Percentiles rank a stretch among this genome's conserved stretches.
phyloP scores from a whole-genome alignment of 2,329 filamentous ascomycete species.

The Fusarium stilboides region DNA sequence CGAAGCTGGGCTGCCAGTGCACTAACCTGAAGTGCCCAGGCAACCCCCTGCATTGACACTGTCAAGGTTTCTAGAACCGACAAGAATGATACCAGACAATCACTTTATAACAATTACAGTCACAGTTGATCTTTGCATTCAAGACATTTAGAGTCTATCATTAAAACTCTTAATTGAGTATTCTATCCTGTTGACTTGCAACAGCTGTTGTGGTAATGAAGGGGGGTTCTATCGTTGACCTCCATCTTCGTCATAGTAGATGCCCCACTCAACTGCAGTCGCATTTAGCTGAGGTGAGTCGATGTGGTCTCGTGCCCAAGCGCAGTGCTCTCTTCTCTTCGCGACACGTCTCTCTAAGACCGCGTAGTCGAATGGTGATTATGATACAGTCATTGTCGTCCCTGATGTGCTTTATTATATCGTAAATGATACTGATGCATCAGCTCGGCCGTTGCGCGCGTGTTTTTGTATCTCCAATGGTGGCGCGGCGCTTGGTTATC shows the following conservation, averaged over 20 bases:
- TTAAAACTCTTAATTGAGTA: conserved; percentile 8
- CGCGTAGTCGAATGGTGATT: not conserved
- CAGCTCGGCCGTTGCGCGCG: not conserved
- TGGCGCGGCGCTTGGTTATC: conserved; percentile 17
- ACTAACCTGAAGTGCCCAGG: conserved; percentile 27
- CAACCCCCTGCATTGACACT: conserved; percentile 48
- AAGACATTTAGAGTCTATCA: not conserved
- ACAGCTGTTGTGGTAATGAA: conserved; percentile 12
- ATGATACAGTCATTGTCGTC: not conserved
- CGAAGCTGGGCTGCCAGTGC: conserved; percentile 37
- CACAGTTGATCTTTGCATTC: not conserved
- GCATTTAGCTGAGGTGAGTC: conserved; percentile 35
- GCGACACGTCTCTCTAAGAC: conserved; percentile 16
- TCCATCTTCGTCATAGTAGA: conserved; percentile 35
- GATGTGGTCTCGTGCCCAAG: conserved; percentile 48
- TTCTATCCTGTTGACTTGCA: conserved; percentile 5
- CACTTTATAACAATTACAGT: not conserved
- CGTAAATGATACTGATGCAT: not conserved
- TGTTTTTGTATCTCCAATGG: not conserved
- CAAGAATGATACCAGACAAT: conserved; percentile 45
- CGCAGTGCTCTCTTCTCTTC: conserved; percentile 10
- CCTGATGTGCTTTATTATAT: not conserved
- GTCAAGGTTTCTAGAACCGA: conserved; percentile 49
- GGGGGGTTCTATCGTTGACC: conserved; percentile 16
- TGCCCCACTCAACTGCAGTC: conserved; percentile 45